Conservation (phyloP, 345 rosid species). For the Kandelia obovata region DNA sequence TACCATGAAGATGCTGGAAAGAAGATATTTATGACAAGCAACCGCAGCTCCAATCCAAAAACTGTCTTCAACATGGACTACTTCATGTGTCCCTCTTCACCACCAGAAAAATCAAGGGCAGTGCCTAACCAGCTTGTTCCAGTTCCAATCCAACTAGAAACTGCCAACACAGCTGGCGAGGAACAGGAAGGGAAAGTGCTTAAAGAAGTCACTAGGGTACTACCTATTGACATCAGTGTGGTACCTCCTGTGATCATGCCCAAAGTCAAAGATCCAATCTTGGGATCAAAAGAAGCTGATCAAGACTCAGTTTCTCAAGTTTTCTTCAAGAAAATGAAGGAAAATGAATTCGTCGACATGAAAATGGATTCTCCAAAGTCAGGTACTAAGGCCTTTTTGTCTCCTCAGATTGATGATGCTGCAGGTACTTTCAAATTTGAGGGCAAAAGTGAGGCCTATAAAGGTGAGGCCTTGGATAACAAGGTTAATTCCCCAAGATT, state of each 20-base stretch:
- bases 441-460: conserved; percentile 12
- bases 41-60: conserved; percentile 26
- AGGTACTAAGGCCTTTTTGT: conserved; percentile 24
- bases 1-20: conserved; percentile 38
- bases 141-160: conserved; percentile 61
- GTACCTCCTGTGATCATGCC: conserved; percentile 27
- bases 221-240: conserved; percentile 20
- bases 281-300: conserved; percentile 33
- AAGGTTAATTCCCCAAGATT: conserved; percentile 41
- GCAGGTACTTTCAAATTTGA: conserved; percentile 37
- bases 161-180: conserved; percentile 18
- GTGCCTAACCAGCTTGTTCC: conserved; percentile 50
- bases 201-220: conserved; percentile 20
- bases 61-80: conserved; percentile 50
- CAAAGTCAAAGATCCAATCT: conserved; percentile 28
- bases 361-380: conserved; percentile 73
- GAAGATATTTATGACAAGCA: conserved; percentile 20
- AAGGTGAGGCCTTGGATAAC: conserved; percentile 28
- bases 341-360: conserved; percentile 94
- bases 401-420: conserved; percentile 40
- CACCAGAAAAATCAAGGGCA: conserved; percentile 29
- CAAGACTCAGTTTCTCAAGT: conserved; percentile 69
- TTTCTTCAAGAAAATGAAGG: conserved; percentile 83
- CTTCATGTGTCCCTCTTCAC: conserved; percentile 59
- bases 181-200: conserved; percentile 16